Evolutionary conservation across 2,329 filamentous ascomycete genomes (phyloP), one percentile per base, ranked within the genome.

Genomic region (Penicillium sp.): DNA sequence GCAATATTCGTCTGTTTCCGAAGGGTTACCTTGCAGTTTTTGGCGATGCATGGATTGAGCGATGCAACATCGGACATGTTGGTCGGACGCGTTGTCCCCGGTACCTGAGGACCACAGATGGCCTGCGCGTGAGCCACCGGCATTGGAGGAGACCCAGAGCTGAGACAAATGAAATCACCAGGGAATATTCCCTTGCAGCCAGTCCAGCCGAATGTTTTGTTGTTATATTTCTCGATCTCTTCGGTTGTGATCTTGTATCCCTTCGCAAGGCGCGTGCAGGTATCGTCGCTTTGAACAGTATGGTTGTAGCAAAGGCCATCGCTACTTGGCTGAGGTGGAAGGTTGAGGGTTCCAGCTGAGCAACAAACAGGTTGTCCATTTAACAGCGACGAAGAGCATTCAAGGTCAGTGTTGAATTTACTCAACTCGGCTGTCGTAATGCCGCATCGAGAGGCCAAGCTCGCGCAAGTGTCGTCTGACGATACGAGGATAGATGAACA

Each of bases 361-460:
- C 67, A 72, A 48, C 68, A 72, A 7, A 69, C 62, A 13, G 51
- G 47, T 41, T 69, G 59, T 5, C 58, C 60, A 0, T 55, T 50
- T 4, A 39, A 38, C 1, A 76, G 56, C 0, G 45, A 59, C 3
- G 50, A 49, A 43, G 62, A 66, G 5, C 64, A 33, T 7, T 40
- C 44, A 20, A 33, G 33, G 7, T 18, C 43, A n/a, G 43, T 33
- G 45, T 75, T 74, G 47, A 62, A 70, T 36, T 65, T 62, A 11
- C 47, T 59, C 31, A 74, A 67, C 29, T 73, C 56, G 8, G 48
- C 33, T 2, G 48, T 44, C 0, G 63, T 62, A 10, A 75, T 68
- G 4, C 66, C 38, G 17, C 38, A 32, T n/a, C 4, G 18, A 2
- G 26, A 20, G 15, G 27, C 38, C 4, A 40, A n/a, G n/a, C 6